phyloP scores from a whole-genome alignment of 805 yeast species.

The Pichia cephalocereana region DNA sequence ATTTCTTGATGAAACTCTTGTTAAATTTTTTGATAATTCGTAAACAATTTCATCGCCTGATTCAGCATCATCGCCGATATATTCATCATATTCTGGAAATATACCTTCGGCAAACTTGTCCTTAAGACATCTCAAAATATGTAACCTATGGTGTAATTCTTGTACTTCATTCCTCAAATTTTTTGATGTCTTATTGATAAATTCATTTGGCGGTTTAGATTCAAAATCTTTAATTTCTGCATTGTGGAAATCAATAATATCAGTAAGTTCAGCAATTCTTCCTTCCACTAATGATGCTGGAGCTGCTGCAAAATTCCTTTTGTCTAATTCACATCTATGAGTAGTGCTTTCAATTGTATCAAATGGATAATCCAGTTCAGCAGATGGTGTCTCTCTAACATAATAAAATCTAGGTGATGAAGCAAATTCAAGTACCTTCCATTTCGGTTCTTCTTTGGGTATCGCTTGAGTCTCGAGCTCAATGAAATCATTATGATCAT shows the following conservation, averaged over 20 bases:
- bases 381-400: conserved; percentile 40
- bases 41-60: conserved; percentile 15
- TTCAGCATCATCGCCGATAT: conserved; percentile 14
- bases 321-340: conserved; percentile 57
- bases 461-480: conserved; percentile 51
- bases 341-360: conserved; percentile 44
- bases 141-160: conserved; percentile 24
- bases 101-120: conserved; percentile 20
- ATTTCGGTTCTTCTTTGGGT: conserved; percentile 32
- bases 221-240: conserved; percentile 17
- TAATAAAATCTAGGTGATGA: conserved; percentile 53
- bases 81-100: conserved; percentile 21
- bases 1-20: conserved; percentile 10
- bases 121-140: conserved; percentile 16
- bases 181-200: conserved; percentile 8
- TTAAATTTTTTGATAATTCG: conserved; percentile 6
- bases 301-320: conserved; percentile 45
- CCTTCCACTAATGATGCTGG: conserved; percentile 37
- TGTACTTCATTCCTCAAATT: conserved; percentile 21
- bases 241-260: conserved; percentile 27
- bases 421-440: conserved; percentile 41
- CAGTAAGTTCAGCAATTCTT: conserved; percentile 31
- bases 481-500: conserved; percentile 64
- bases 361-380: conserved; percentile 44
- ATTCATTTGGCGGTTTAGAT: conserved; percentile 5